Base-by-base conservation (phyloP, 352 stramenopile species). In the Phytophthora pisi region DNA sequence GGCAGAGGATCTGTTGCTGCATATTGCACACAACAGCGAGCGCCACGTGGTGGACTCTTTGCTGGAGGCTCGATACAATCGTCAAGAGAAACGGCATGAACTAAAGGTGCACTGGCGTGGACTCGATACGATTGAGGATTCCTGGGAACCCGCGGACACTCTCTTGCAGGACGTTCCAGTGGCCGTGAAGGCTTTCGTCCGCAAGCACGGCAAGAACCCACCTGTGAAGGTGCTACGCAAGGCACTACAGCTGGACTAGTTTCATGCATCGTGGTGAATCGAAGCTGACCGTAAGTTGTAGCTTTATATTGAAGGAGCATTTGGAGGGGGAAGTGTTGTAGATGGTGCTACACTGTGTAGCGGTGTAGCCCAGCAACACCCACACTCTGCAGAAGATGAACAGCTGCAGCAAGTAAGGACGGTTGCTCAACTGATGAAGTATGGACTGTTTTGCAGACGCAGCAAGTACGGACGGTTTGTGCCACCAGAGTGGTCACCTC, bases 21-120 rank as follows among this genome's bases (percentile, higher is more conserved):
- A 59, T 30, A 34, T 72, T 18, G 57, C 64, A 15, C 47, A 68
- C 31, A 68, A 68, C 15, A 61, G 56, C 18, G 64, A 72, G 31
- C 50, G 15, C 16, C 38, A 45, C 1, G 38, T 45, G 13, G 38
- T 45, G 1, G 38, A 16, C 0, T 2, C 11, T 8, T 8, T 45
- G 13, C 13, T 45, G 1, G 5, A 45, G 13, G 38, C 38, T 0
- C 38, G 38, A 1, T 45, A 45, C 16, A 45, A 45, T 8, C 38
- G 13, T 8, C 11, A 16, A 18, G 13, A 18, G 5, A 45, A 45
- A 18, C 38, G 16, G 8, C 38, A 45, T 8, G 38, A 45, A 5
- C 18, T 45, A 7, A 18, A 45, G 16, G 11, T 45, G 38, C 38
- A 18, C 4, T 45, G 38, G 38, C 11, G 38, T 7, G 13, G 38